Evolutionary conservation across 306 rosid species (phyloP), one percentile per base, ranked within the genome.

Genomic region (Glycine tomentella): DNA sequence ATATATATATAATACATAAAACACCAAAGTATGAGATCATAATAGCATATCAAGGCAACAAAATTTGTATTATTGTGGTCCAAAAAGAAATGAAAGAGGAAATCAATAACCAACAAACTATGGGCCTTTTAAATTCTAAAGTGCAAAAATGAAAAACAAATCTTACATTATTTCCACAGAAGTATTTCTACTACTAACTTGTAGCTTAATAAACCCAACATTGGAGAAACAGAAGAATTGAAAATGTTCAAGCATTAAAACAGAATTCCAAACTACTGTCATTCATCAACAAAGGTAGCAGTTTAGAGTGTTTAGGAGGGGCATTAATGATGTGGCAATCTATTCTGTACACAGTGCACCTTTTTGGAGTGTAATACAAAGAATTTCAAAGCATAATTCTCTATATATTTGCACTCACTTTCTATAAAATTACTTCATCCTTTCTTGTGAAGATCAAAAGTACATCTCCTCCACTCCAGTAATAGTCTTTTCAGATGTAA

Each of bases 51-150:
- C 36, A 61, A 75, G 74, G 52, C 36, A 40, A 68, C 34, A 31
- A 58, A 80, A 75, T 68, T 17, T 25, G 38, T 33, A 51, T 72
- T 45, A 64, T 75, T 58, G 48, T 20, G 13, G 58, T 42, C 40
- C 31, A 53, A 74, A 78, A 74, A 16, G 40, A 45, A 50, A 50
- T 10, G 17, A 59, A 31, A 33, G 50, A 44, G 33, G 25, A 64
- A 34, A 15, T 49, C 36, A 46, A 13, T 13, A 67, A 48, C 44
- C 40, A 48, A 46, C 44, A 66, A 20, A 83, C 6, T 17, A 25
- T 25, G 10, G 65, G 34, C 69, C 46, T 59, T 36, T 53, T 9
- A 77, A 59, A 76, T 59, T 76, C 68, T 13, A 67, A 68, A 70
- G n/a, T 53, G 31, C 25, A 40, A 49, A 25, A 50, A 46, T 13